Base-by-base conservation (phyloP, 148 eudicot genomes). In the Chenopodium album region DNA sequence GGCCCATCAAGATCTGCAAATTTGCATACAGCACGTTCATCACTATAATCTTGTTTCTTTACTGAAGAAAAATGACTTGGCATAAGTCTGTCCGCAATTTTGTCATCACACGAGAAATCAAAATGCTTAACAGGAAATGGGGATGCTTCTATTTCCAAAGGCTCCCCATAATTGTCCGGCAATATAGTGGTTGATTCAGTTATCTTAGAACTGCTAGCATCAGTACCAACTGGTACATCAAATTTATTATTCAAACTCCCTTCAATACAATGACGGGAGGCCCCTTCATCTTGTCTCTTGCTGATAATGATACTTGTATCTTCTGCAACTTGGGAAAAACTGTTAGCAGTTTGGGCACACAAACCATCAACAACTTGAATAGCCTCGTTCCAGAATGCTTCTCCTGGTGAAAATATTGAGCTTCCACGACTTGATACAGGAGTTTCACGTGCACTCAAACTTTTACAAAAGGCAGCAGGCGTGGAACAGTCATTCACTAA, bases 341-440 rank as follows among this genome's bases (percentile, higher is more conserved):
- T 31, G 34, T 82, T 78, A 64, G 70, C 86, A 75, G 84, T 86
- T 70, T 81, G 81, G 83, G 81, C 87, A 85, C 85, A 71, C 84
- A 96, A 75, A 60, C 93, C 97, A 82, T 96, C 98, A 34, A 92
- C 98, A 81, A 96, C 88, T 85, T 89, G 92, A 77, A 94, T 91
- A 59, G 97, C 98, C 87, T 97, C 99, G 79, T 90, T 89, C 99
- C 99, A 97, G 75, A 97, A 97, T 60, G 88, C 87, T 82, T 97
- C 99, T 85, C 99, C 99, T 41, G 98, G 99, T 41, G 99, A 97
- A 86, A 91, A 90, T 7, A 90, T 81, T 73, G 94, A 94, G 80
- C 94, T 89, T 79, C 95, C 97, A 76, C 84, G 87, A 73, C 88
- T 71, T 68, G 98, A 92, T 81, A 87, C 86, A 28, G 99, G 99